Conservation (phyloP, 2,329 filamentous ascomycete genomes). For the Penicillium sp. region DNA sequence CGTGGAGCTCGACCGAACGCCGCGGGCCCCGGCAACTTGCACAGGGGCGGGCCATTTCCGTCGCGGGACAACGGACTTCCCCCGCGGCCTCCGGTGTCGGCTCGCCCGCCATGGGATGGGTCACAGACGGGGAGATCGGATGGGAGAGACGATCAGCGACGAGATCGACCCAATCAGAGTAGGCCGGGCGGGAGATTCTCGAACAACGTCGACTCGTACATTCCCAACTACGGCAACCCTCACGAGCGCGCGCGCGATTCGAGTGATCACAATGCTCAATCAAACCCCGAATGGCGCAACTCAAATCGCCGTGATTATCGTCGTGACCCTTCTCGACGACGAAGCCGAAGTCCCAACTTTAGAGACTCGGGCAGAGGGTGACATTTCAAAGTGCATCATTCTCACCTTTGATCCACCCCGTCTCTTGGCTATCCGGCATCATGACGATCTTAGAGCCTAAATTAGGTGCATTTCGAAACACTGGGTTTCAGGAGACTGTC, state of each 20-base stretch:
- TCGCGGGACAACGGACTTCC: constrained; percentile 35
- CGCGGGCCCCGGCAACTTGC: constrained; percentile 17
- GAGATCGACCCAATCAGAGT: constrained; percentile 28
- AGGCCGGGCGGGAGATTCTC: constrained; percentile 25
- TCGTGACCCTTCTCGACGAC: constrained; percentile 28
- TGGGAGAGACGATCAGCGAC: constrained; percentile 27
- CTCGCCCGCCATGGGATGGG: constrained; percentile 28
- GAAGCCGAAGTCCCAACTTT: constrained; percentile 35
- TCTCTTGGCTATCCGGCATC: neutral
- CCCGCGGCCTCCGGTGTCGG: constrained; percentile 35
- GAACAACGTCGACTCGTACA: constrained; percentile 35
- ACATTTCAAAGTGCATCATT: constrained; percentile 5
- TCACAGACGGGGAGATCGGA: constrained; percentile 26
- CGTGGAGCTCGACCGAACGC: constrained; percentile 29
- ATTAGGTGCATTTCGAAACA: neutral
- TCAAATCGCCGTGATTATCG: constrained; percentile 26
- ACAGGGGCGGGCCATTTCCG: constrained; percentile 27
- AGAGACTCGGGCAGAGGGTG: constrained; percentile 26
- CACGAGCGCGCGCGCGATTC: constrained; percentile 26
- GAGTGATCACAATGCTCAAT: constrained; percentile 16
- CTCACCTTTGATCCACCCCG: neutral
- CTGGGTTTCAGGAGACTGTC: neutral
- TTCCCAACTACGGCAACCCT: constrained; percentile 32
- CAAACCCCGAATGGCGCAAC: constrained; percentile 25
- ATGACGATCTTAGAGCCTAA: neutral